A percentile compares a stretch with the other conserved stretches of the same genome.
These are phyloP conservation scores for Coleophoma cylindrospora DNA, from an alignment of 2,329 filamentous ascomycete species.

Conservation along the genomic window DNA sequence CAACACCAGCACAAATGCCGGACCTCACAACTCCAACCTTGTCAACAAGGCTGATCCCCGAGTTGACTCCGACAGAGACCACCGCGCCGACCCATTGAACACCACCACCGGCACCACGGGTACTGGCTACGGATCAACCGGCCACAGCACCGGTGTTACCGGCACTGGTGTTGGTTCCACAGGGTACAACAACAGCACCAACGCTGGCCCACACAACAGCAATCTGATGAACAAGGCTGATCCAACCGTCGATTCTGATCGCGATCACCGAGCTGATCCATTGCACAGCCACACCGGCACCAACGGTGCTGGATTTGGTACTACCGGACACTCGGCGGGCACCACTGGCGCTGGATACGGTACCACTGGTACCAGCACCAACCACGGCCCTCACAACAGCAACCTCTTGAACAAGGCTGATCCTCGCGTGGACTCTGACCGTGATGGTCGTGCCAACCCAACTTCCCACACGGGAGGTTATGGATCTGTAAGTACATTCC, in stretches of 20 bases:
- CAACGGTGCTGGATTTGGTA: constrained; percentile 24
- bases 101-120: not conserved
- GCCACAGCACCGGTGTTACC: not conserved
- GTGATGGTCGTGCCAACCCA: constrained; percentile 20
- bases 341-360: constrained; percentile 35
- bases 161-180: constrained; percentile 1
- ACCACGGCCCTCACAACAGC: constrained; percentile 14
- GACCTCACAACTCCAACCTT: constrained; percentile 20
- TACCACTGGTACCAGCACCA: constrained; percentile 5
- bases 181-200: constrained; percentile 21
- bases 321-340: constrained; percentile 35
- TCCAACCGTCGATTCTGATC: constrained; percentile 27
- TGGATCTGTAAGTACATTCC: constrained; percentile 1
- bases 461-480: constrained; percentile 5
- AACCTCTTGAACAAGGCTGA: constrained; percentile 39
- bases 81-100: constrained; percentile 21
- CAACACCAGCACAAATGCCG: constrained; percentile 16
- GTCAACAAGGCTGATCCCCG: constrained; percentile 45
- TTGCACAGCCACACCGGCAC: constrained; percentile 1
- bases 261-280: constrained; percentile 4
- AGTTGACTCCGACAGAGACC: constrained; percentile 41
- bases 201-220: constrained; percentile 28
- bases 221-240: constrained; percentile 32
- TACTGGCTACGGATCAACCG: not conserved
- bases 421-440: constrained; percentile 45